Evolutionary conservation across 768 basidiomycete species (phyloP), one percentile per base, ranked within the genome.

Genomic region (Neoboletus brunneissimus): DNA sequence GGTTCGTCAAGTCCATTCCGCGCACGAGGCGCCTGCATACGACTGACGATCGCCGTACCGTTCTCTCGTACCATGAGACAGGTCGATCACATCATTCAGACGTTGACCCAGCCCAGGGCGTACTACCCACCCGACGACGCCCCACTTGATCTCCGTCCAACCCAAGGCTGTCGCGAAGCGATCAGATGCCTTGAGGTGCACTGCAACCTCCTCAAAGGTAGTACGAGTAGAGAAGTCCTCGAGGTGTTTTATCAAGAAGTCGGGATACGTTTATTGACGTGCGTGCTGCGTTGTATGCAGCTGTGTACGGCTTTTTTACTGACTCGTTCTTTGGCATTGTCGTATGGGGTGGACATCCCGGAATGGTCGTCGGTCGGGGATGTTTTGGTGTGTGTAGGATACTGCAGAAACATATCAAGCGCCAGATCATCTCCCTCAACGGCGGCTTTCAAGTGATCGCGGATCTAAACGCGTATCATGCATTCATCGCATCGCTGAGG

Each of bases 161-260:
- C 95, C 0, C 76, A 80, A 54, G 94, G 93, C 7, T 98, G 96
- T 67, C 80, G 71, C n/a, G 91, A 96, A 64, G 91, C 93, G 1
- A 93, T 98, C 61, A 81, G 80, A 55, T 97, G 93, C 67, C 76
- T 99, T 29, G 86, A 93, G 68, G 85, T 81, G 76, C 97, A 99
- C 71, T 96, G 95, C 67, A 88, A 88, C 61, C 78, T 98, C 47
- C 74, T 99, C 48, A 89, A 88, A 60, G 96, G 95, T 0, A 97
- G 91, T 60, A 96, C 96, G 47, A 95, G 89, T 67, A 90, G 92
- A 70, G 96, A 98, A 63, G 94, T 98, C 4, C 75, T 99, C 34
- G 97, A 98, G 67, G 96, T 99, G 4, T 98, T 99, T 72, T 93
- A 98, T 70, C 91, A 95, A 72, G 97, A 99, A 72, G 90, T 99